Evolutionary conservation across 352 stramenopile genomes (phyloP).

Genomic region (Phytophthora tentaculata): DNA sequence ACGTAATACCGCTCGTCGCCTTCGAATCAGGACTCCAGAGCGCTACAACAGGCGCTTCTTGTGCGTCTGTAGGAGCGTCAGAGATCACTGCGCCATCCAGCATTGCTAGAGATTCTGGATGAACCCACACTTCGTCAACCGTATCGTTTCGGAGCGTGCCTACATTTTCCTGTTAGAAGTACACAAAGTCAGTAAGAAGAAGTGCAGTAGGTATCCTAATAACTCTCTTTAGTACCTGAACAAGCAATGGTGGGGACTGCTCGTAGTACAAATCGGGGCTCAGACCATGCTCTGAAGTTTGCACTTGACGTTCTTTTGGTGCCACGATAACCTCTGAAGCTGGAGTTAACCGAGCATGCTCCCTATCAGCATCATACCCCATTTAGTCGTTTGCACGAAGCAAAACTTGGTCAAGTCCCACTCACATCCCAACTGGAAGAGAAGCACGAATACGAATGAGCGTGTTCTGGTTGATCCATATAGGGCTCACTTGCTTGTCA

Average conservation of each 20-base stretch:
- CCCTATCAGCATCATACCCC: conserved; percentile 30
- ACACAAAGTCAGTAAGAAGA: background rate
- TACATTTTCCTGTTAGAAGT: conserved; percentile 22
- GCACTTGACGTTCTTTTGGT: conserved; percentile 64
- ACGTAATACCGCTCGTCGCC: background rate
- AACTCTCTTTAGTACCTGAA: conserved; percentile 46
- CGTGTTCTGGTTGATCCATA: conserved; percentile 83
- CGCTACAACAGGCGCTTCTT: conserved; percentile 48
- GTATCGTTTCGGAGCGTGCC: conserved; percentile 34
- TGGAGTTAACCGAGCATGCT: conserved; percentile 70
- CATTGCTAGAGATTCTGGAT: conserved; percentile 62
- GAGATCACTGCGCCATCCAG: conserved; percentile 62
- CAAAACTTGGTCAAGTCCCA: background rate
- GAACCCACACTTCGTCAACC: conserved; percentile 70
- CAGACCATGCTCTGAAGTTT: conserved; percentile 35
- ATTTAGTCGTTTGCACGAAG: background rate
- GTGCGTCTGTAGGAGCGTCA: conserved; percentile 31
- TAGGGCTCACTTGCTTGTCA: conserved; percentile 84
- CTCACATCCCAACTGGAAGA: conserved; percentile 73
- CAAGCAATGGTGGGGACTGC: conserved; percentile 51
- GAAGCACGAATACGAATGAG: conserved; percentile 71
- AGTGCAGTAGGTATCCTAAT: background rate
- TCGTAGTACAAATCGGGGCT: conserved; percentile 67
- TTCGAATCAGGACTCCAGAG: conserved; percentile 40
- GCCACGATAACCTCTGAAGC: conserved; percentile 81